Percentiles rank a stretch among this genome's conserved stretches.
phyloP scores from a whole-genome alignment of 345 rosid genomes.

The Euphorbia lathyris region DNA sequence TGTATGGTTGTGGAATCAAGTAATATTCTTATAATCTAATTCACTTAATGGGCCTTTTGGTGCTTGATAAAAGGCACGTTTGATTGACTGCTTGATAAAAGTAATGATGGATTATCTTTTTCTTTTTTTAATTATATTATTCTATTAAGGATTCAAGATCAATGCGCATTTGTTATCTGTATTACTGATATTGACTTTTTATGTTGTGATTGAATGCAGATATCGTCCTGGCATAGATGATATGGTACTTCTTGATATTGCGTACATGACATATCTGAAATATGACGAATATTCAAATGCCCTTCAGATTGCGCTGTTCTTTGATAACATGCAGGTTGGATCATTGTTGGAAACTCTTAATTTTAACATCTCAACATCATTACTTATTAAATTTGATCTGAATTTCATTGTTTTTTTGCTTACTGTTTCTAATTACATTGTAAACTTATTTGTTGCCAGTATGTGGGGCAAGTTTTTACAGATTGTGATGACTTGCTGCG shows the following conservation, averaged over 20 bases:
- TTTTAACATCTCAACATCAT: not conserved
- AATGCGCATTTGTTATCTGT: not conserved
- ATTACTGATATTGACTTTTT: slow-evolving; percentile 12
- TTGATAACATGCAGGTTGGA: slow-evolving; percentile 77
- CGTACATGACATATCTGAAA: slow-evolving; percentile 70
- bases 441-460: slow-evolving; percentile 41
- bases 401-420: not conserved
- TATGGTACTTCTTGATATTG: slow-evolving; percentile 63
- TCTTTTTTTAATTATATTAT: too few relatives aligned
- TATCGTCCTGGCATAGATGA: slow-evolving; percentile 95
- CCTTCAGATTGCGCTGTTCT: slow-evolving; percentile 77
- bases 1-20: too few relatives aligned
- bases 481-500: slow-evolving; percentile 59
- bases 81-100: too few relatives aligned
- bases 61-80: too few relatives aligned
- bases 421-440: slow-evolving; percentile 6
- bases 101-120: too few relatives aligned
- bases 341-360: slow-evolving; percentile 2
- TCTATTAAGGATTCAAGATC: not conserved
- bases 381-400: not conserved
- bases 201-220: slow-evolving; percentile 39
- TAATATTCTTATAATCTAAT: too few relatives aligned
- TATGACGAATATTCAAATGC: slow-evolving; percentile 73
- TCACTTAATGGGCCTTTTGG: too few relatives aligned
- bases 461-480: slow-evolving; percentile 70